Base-by-base conservation (phyloP, 2,329 filamentous ascomycete genomes). In the Bipolaris gigantea region DNA sequence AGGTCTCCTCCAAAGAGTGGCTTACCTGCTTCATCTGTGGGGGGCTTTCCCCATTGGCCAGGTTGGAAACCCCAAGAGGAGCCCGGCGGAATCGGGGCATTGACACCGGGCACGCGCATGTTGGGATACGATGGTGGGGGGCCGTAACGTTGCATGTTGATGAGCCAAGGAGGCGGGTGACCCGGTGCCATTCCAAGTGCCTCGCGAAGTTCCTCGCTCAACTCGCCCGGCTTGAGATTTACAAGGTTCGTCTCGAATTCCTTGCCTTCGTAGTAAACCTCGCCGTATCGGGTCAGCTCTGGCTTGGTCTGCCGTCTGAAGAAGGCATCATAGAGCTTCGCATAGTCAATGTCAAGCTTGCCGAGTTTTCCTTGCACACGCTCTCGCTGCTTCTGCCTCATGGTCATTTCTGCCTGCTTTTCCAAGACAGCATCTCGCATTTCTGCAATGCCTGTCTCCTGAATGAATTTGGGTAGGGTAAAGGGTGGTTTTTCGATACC, bases 261-360 rank as follows among this genome's bases (percentile, higher is more conserved):
- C 75, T 99, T 99, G 71, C 94, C 94, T 76, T 99, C 94, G 73
- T 97, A 97, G 76, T 99, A 99, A n/a, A 99, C 92, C 75, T 99
- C 94, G 36, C 94, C 94, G 66, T 96, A 99, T 39, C 92, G 85
- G 30, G 94, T 97, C 59, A 99, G 79, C 64, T 92, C 87, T 0
- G 94, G 94, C 76, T 99, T 99, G 36, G 91, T 96, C 77, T 99
- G 94, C 72, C 96, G 95, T 55, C 92, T 86, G 81, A 99, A 99
- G 80, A 99, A 99, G 4, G 94, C 94, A 72, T 97, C 94, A 77
- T 97, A 97, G 50, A 97, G 85, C 74, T 94, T 97, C 72, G 96
- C 91, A 75, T 99, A 99, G 75, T 99, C 94, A 63, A 99, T 97
- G 73, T 99, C 94, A 46, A 99, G 82, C 75, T 94, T 95, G 58